Base-by-base conservation (phyloP, 179 eudicot genomes). In the Drosera spatulata region DNA sequence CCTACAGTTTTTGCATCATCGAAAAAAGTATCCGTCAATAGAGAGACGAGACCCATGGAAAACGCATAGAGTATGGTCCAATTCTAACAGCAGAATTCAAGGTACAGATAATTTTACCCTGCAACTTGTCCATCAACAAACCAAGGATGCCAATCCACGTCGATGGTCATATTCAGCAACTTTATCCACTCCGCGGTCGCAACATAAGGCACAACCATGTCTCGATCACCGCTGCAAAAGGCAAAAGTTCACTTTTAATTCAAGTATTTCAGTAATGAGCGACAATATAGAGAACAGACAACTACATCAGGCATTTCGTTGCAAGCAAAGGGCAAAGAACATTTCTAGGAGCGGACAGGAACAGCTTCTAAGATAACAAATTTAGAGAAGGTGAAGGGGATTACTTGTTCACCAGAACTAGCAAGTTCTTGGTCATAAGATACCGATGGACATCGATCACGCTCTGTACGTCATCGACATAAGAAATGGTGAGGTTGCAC, bases 171-270 rank as follows among this genome's bases (percentile, higher is more conserved):
- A 54, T 73, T 73, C 2, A 67, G 69, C 44, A 68, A 60, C 44
- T 69, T 69, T 6, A 77, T 77, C 81, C 81, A 77, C 61, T 69
- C 44, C 55, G 60, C 77, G 4, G 71, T 76, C 39, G 59, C 77
- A 41, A 69, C 74, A 66, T 69, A 73, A 3, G 81, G 65, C 42
- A 69, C 70, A 44, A 73, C 81, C 77, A 77, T 73, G 62, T 77
- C 81, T 45, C 81, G 70, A 45, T 77, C 81, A 53, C 77, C 77
- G 46, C 81, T 73, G 38, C 5, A 61, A 0, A 50, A 39, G 39
- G 0, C 63, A 60, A 42, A 1, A 45, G 3, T 7, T 33, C 40
- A 0, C 11, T 11, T 57, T 57, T 15, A 11, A 13, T 40, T 2
- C 37, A 6, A 5, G 37, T 8, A 52, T 14, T 12, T 5, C 13